Conservation (phyloP, 169 alveolate genomes). For the Perkinsus olseni region DNA sequence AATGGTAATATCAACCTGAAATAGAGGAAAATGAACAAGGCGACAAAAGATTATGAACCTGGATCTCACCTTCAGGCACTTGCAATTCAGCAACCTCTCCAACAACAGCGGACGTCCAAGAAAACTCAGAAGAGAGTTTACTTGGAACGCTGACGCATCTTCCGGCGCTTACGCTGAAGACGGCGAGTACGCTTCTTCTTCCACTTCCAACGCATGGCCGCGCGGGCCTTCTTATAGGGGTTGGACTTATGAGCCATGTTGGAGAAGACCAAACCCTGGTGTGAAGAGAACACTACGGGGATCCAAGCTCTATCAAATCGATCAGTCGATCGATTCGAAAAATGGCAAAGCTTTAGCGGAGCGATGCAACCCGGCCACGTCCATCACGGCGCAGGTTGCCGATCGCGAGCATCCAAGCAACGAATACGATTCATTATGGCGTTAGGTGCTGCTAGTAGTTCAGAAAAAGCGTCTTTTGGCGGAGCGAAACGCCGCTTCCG, state of each 20-base stretch:
- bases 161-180: slow-evolving; percentile 72
- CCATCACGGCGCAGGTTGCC: background rate
- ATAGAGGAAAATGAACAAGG: background rate
- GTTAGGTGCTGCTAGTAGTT: too few species aligned
- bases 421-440: too few species aligned
- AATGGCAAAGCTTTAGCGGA: background rate
- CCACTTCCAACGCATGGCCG: slow-evolving; percentile 50
- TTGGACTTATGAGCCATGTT: slow-evolving; percentile 12
- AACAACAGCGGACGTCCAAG: background rate
- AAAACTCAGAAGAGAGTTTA: slow-evolving; percentile 15
- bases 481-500: too few species aligned
- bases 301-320: background rate
- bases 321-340: background rate
- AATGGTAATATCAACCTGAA: background rate
- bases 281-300: background rate
- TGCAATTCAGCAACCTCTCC: background rate
- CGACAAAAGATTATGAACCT: background rate
- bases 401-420: background rate
- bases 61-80: background rate
- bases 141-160: slow-evolving; percentile 77
- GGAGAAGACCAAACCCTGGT: slow-evolving; percentile 6
- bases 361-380: background rate
- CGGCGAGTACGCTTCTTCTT: slow-evolving; percentile 80
- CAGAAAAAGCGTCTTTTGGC: too few species aligned
- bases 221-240: slow-evolving; percentile 17